These are phyloP conservation scores for Lycium barbarum DNA, from an alignment of 257 asterid species.

Conservation along the genomic window DNA sequence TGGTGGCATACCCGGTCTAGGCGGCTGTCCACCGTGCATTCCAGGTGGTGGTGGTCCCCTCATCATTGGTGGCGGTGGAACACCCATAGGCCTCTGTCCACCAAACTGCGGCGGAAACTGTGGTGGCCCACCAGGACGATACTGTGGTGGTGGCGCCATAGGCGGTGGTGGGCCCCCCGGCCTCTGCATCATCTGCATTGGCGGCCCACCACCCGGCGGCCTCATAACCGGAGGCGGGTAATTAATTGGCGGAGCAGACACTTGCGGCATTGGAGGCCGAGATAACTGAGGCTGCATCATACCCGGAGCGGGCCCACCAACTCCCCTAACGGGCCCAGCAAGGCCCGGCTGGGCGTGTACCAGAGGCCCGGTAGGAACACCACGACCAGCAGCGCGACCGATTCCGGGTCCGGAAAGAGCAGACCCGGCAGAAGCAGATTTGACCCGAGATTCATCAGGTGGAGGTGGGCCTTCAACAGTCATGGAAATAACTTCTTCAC, in stretches of 20 bases:
- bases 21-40: slow-evolving; percentile 77
- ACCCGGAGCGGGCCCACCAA: slow-evolving; percentile 94
- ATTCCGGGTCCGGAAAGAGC: slow-evolving; percentile 78
- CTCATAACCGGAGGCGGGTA: slow-evolving; percentile 68
- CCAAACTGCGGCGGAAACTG: slow-evolving; percentile 79
- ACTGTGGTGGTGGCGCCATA: too few species aligned
- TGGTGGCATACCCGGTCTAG: slow-evolving; percentile 81
- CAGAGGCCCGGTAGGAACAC: slow-evolving; percentile 68
- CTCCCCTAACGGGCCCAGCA: slow-evolving; percentile 87
- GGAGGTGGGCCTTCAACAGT: slow-evolving; percentile 98
- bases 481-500: slow-evolving; percentile 90
- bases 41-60: slow-evolving; percentile 91
- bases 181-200: slow-evolving; percentile 68
- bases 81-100: slow-evolving; percentile 60
- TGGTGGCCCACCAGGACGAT: slow-evolving; percentile 42
- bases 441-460: slow-evolving; percentile 83
- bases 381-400: slow-evolving; percentile 96
- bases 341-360: slow-evolving; percentile 88
- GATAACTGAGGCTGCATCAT: slow-evolving; percentile 99
- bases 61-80: slow-evolving; percentile 80
- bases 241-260: slow-evolving; percentile 67
- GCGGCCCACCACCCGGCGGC: slow-evolving; percentile 58
- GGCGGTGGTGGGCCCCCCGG: slow-evolving; percentile 49
- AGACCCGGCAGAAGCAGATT: slow-evolving; percentile 54
- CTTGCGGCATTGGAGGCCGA: slow-evolving; percentile 71